These are phyloP conservation scores for Wickerhamomyces sp. DNA, from an alignment of 1,139 yeast genomes.

Conservation along the genomic window DNA sequence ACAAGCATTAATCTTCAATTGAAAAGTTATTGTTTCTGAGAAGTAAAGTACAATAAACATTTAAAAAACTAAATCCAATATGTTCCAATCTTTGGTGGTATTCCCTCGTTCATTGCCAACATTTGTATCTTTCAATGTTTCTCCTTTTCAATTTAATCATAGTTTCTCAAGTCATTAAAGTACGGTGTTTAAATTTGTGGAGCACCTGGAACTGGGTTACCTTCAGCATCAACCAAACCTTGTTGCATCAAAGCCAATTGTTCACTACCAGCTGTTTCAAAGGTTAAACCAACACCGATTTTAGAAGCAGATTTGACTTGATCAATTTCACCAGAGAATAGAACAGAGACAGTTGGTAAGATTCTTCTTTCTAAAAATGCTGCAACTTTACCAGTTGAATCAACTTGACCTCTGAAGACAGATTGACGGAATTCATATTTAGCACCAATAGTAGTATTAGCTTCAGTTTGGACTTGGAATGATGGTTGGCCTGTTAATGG, in stretches of 20 bases:
- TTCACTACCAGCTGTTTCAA: slow-evolving; percentile 92
- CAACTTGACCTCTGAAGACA: slow-evolving; percentile 92
- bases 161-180: slow-evolving; percentile 2
- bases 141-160: background rate
- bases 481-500: slow-evolving; percentile 80
- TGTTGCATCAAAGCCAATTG: slow-evolving; percentile 74
- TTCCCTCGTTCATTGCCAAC: slow-evolving; percentile 1
- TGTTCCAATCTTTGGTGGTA: no score
- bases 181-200: slow-evolving; percentile 36
- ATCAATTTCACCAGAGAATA: slow-evolving; percentile 93
- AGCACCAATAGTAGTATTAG: slow-evolving; percentile 91
- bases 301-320: slow-evolving; percentile 80
- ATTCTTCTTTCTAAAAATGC: slow-evolving; percentile 92
- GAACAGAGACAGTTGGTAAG: slow-evolving; percentile 82
- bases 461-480: slow-evolving; percentile 79
- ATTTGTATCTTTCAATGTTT: no score
- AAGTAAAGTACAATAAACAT: no score
- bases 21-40: no score
- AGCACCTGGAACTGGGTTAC: slow-evolving; percentile 79
- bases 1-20: slow-evolving; percentile 1
- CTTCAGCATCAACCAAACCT: slow-evolving; percentile 73
- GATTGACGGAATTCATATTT: slow-evolving; percentile 98
- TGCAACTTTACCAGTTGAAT: slow-evolving; percentile 85
- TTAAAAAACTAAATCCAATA: no score
- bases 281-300: slow-evolving; percentile 91